A percentile compares a stretch with the other conserved stretches of the same genome.
These are phyloP conservation scores for Rhazya stricta DNA, from an alignment of 257 asterid species.

Conservation along the genomic window DNA sequence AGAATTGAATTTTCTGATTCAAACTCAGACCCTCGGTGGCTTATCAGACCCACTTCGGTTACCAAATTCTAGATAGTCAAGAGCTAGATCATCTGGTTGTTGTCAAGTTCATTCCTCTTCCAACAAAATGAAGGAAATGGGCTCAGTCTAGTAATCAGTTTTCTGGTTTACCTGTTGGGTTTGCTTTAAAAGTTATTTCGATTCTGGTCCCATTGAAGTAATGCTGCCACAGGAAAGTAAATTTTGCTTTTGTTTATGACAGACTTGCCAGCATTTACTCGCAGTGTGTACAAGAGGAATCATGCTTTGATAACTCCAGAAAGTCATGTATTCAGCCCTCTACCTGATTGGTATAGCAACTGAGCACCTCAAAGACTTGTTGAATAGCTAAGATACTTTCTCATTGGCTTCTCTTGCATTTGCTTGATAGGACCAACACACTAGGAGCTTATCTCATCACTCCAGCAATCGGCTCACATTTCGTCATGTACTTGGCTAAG, in stretches of 20 bases:
- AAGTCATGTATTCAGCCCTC: constrained; percentile 90
- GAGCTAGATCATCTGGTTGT: not conserved
- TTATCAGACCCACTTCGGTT: not conserved
- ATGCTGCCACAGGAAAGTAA: constrained; percentile 12
- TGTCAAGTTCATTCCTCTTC: not conserved
- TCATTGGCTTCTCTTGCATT: constrained; percentile 8
- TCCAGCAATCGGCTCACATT: constrained; percentile 86
- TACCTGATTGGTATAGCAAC: constrained; percentile 65
- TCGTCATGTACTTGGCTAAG: constrained; percentile 91
- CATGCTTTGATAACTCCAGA: constrained; percentile 96
- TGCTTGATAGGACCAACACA: constrained; percentile 57
- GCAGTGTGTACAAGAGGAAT: constrained; percentile 73
- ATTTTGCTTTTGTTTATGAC: constrained; percentile 19
- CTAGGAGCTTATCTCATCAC: constrained; percentile 75
- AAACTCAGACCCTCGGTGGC: not conserved
- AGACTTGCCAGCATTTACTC: constrained; percentile 96
- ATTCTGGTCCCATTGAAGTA: not conserved
- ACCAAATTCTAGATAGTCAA: not conserved
- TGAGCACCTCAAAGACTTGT: constrained; percentile 5
- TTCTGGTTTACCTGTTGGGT: not conserved
- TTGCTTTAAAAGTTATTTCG: not conserved
- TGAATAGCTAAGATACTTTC: constrained; percentile 10
- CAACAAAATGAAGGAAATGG: not conserved
- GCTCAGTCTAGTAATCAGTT: not conserved
- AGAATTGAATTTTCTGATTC: not conserved